Evolutionary conservation across 2,329 filamentous ascomycete species (phyloP).

Genomic region (Peltaster fructicola): DNA sequence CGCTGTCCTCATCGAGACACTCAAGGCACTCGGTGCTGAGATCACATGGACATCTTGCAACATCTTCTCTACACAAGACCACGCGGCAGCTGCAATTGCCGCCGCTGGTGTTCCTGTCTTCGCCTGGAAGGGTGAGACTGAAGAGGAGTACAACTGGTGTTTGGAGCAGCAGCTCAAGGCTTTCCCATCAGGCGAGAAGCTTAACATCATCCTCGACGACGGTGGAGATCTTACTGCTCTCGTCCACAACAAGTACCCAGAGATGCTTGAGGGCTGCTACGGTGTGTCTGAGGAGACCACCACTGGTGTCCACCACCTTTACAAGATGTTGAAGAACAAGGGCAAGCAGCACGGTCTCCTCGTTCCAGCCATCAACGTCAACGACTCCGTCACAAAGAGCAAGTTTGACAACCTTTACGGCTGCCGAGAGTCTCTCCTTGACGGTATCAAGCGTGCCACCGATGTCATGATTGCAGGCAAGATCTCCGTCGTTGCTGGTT

Average conservation of each 20-base stretch:
- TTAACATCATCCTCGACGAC: conserved; percentile 98
- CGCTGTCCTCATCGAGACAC: conserved; percentile 96
- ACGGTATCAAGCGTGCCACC: conserved; percentile 99
- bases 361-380: conserved; percentile 96
- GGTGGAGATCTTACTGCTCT: conserved; percentile 93
- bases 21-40: conserved; percentile 86
- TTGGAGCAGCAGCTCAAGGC: conserved; percentile 92
- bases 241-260: conserved; percentile 95
- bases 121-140: conserved; percentile 80
- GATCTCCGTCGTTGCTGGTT: conserved; percentile 92
- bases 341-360: conserved; percentile 56
- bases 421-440: conserved; percentile 94
- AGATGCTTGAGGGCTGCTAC: conserved; percentile 95
- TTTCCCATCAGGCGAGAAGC: conserved; percentile 91
- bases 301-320: conserved; percentile 97
- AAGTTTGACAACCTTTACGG: conserved; percentile 99
- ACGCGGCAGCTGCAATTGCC: conserved; percentile 93
- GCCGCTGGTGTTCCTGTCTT: conserved; percentile 81
- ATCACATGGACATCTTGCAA: conserved; percentile 99
- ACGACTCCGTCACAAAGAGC: conserved; percentile 99
- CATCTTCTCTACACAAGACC: conserved; percentile 99
- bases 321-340: conserved; percentile 79
- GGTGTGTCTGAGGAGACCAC: conserved; percentile 99
- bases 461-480: conserved; percentile 99
- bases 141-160: conserved; percentile 99